Percentiles rank a stretch among this genome's conserved stretches.
These are phyloP conservation scores for Solanum stenotomum DNA, from an alignment of 257 asterid genomes.

Conservation along the genomic window DNA sequence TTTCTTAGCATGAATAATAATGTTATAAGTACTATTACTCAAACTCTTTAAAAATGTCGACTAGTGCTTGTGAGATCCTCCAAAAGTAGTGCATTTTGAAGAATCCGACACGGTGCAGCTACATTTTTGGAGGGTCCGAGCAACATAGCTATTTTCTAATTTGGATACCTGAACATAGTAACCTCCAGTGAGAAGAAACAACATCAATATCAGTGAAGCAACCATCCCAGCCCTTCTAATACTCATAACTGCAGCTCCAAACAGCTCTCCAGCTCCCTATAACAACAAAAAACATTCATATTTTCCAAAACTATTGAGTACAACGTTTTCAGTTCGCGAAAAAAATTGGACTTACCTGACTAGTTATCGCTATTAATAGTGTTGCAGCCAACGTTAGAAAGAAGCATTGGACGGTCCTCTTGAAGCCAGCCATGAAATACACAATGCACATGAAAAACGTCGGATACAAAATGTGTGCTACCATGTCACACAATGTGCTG, in stretches of 20 bases:
- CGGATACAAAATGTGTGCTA: constrained; percentile 72
- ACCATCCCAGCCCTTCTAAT: constrained; percentile 77
- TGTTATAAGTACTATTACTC: neutral
- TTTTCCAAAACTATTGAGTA: neutral
- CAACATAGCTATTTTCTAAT: neutral
- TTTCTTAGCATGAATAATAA: neutral
- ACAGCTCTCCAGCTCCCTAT: constrained; percentile 95
- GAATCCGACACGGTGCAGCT: neutral
- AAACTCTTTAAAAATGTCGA: neutral
- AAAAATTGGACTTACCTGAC: constrained; percentile 50
- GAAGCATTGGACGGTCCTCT: constrained; percentile 61
- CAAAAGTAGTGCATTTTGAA: neutral
- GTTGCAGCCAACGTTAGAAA: constrained; percentile 56
- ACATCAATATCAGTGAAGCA: constrained; percentile 81
- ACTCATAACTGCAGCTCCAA: constrained; percentile 91
- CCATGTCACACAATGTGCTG: constrained; percentile 88
- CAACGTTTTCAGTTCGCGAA: neutral
- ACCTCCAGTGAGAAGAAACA: constrained; percentile 97
- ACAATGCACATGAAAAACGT: constrained; percentile 68
- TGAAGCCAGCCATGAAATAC: constrained; percentile 96
- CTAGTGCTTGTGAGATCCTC: neutral
- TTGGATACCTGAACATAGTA: constrained; percentile 76
- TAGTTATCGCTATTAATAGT: constrained; percentile 58
- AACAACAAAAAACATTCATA: neutral
- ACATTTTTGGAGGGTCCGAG: neutral